Base-by-base conservation (phyloP, 2,329 filamentous ascomycete species). In the Alternaria postmessia region DNA sequence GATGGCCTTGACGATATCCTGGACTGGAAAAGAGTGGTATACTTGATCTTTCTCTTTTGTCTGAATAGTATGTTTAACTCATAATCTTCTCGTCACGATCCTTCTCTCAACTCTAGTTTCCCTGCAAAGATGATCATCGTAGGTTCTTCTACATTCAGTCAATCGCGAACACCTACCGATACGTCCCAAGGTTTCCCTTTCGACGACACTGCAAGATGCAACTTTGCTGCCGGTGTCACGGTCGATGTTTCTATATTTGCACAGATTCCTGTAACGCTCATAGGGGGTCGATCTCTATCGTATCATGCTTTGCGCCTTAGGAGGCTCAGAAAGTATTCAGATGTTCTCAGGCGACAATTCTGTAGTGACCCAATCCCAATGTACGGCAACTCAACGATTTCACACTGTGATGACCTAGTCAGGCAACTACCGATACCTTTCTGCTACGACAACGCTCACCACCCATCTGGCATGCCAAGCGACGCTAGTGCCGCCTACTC, bases 41-140 rank as follows among this genome's bases (percentile, higher is more conserved):
- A 57, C 56, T 56, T 51, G 18, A 41, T 41, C 39, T 43, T 39
- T 46, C 26, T 55, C 34, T 8, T 61, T 59, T 51, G 56, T 62
- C 22, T 54, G 52, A 49, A 49, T 44, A 54, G 55, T 44, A 39
- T 57, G 43, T 64, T 62, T 59, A 64, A 64, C 55, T 64, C 57
- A 49, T 65, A 58, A 65, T 65, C 56, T 62, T 64, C 52, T 61
- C 32, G 36, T 7, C 18, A 24, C 14, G 0, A 18, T 24, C 44
- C 3, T 22, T 18, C 2, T 20, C 20, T 8, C n/a, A 18, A 26
- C 24, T 26, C 24, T 7, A 7, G 2, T 26, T 7, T 26, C 24
- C 24, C 6, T 26, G 24, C 24, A 26, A 26, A 26, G 24, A 26
- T 26, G 34, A 38, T 18, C 6, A n/a, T n/a, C 3, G 16, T n/a